phyloP scores from a whole-genome alignment of 768 basidiomycete genomes.

The Calocera viscosa region DNA sequence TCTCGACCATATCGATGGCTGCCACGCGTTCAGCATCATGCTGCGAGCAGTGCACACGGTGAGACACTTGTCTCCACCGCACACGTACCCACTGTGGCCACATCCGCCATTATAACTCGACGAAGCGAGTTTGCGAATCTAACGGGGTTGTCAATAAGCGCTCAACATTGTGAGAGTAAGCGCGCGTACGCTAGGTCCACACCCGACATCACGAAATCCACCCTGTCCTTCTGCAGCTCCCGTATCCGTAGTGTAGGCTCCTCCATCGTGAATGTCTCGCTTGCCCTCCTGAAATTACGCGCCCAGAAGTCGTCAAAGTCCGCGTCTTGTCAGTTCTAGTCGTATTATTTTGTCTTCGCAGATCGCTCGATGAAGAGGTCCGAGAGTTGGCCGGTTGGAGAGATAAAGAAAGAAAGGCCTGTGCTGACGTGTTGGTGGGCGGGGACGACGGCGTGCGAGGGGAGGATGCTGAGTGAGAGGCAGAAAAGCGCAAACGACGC shows the following conservation, averaged over 20 bases:
- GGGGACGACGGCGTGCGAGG: background rate
- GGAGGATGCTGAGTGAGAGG: background rate
- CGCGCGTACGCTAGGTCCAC: slow-evolving; percentile 83
- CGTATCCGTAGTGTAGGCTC: slow-evolving; percentile 52
- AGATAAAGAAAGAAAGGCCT: slow-evolving; percentile 1
- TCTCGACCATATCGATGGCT: slow-evolving; percentile 97
- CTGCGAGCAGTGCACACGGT: background rate
- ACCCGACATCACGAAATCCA: slow-evolving; percentile 88
- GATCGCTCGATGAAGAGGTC: slow-evolving; percentile 6
- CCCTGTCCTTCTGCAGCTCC: slow-evolving; percentile 69
- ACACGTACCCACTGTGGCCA: slow-evolving; percentile 81
- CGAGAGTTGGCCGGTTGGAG: background rate
- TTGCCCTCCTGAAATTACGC: background rate
- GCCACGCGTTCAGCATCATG: slow-evolving; percentile 8
- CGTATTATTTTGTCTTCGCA: background rate
- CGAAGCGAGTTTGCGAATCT: slow-evolving; percentile 92
- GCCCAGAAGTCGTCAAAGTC: background rate
- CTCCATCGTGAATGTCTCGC: slow-evolving; percentile 8
- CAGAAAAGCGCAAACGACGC: slow-evolving; percentile 6
- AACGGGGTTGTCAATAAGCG: slow-evolving; percentile 11
- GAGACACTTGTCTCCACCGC: background rate
- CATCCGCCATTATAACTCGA: slow-evolving; percentile 89
- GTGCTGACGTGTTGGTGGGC: background rate
- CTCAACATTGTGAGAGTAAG: background rate
- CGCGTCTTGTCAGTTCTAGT: background rate